Base-by-base conservation (phyloP, 192 early-diverging fungal genomes). In the Backusella morwellensis region DNA sequence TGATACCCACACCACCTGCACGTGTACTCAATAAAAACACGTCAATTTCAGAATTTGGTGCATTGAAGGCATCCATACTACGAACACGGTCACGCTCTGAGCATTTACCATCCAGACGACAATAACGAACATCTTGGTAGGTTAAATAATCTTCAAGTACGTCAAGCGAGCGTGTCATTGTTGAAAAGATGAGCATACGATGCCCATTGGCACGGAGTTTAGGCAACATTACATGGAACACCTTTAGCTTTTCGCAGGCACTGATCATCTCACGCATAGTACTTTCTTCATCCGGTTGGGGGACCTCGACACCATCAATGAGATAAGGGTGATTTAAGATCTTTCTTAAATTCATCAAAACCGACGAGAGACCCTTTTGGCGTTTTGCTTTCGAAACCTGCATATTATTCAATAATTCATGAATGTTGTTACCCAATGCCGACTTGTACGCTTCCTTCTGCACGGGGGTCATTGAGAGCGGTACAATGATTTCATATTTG, bases 141-240 rank as follows among this genome's bases (percentile, higher is more conserved):
- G 81, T 76, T 26, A 96, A 77, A 83, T 91, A 95, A 36, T 92
- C 88, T 76, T 97, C 96, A 11, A 97, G 70, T 23, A 98, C 85
- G 73, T 95, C 90, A 14, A 98, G 83, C 23, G 90, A 84, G 6
- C 90, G 71, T 26, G 88, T 92, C 81, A 97, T 94, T 74, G 95
- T 94, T 35, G 92, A 92, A 76, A 98, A 98, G 35, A 98, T 78
- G 2, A 98, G 77, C 4, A 96, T 81, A 9, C 90, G 84, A 80
- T 94, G 92, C 1, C 88, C 88, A 11, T 83, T 71, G 17, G 75
- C 83, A 59, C 90, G 85, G 32, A 95, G 73, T 75, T 93, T 90
- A 0, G 83, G 84, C 1, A 94, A 73, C 91, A 95, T 93, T 47
- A 83, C 83, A 67, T 90, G 80, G 8, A 95, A 81, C 1, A 95